Conservation (phyloP, 345 rosid species). For the Heritiera littoralis region DNA sequence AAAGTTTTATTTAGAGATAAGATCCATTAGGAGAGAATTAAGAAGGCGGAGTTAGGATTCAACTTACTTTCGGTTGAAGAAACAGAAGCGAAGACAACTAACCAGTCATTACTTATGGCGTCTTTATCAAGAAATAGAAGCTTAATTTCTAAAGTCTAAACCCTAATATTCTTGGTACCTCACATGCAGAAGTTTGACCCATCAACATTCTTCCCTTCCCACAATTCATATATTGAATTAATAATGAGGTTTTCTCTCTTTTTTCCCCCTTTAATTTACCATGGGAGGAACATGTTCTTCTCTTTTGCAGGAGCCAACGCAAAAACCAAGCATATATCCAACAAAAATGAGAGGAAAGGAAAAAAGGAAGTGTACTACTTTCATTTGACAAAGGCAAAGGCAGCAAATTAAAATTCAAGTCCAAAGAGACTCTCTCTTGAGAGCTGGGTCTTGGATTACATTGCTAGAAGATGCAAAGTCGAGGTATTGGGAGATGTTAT, state of each 20-base stretch:
- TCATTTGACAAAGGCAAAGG: conserved; percentile 6
- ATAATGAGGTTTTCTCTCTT: not conserved
- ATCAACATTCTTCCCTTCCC: no score
- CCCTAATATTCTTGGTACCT: conserved; percentile 26
- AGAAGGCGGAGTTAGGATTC: not conserved
- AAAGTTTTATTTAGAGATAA: not conserved
- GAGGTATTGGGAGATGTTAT: conserved; percentile 44
- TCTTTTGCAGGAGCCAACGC: not conserved
- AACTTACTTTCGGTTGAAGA: not conserved
- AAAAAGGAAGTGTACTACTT: no score
- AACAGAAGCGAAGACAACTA: not conserved
- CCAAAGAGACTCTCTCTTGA: conserved; percentile 74
- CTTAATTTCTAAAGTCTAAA: conserved; percentile 6
- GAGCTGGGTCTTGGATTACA: conserved; percentile 61
- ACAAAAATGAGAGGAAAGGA: not conserved
- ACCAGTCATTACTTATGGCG: conserved; percentile 3
- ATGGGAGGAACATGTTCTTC: not conserved
- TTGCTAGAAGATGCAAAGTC: conserved; percentile 60
- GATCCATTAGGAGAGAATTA: not conserved
- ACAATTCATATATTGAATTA: no score
- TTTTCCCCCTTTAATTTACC: not conserved
- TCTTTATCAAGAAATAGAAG: conserved; percentile 22
- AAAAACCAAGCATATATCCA: not conserved
- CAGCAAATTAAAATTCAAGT: conserved; percentile 32
- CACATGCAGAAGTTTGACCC: conserved; percentile 38